phyloP scores from a whole-genome alignment of 2,329 filamentous ascomycete genomes.

The Tolypocladium endophyticum region DNA sequence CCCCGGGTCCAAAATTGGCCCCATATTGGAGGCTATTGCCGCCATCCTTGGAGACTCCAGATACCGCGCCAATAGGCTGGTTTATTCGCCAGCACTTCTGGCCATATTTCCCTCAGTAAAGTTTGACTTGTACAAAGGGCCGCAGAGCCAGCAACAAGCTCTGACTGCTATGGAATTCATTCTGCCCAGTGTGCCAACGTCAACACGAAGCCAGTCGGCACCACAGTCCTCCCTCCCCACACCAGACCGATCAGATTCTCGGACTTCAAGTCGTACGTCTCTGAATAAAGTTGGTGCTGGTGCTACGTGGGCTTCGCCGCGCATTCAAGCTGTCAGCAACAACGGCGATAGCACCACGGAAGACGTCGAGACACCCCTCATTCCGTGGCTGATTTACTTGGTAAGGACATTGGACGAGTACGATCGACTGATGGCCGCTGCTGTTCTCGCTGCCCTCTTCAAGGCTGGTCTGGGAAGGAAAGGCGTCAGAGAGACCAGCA shows the following conservation, averaged over 20 bases:
- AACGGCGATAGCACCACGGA: slow-evolving; percentile 31
- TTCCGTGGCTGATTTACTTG: slow-evolving; percentile 63
- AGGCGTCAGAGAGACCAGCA: slow-evolving; percentile 45
- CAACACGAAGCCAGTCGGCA: slow-evolving; percentile 13
- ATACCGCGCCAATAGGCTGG: slow-evolving; percentile 61
- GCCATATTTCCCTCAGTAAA: slow-evolving; percentile 56
- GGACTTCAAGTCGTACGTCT: slow-evolving; percentile 17
- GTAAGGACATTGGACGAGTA: slow-evolving; percentile 46
- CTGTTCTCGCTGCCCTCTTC: slow-evolving; percentile 59
- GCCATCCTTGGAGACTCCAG: slow-evolving; percentile 71
- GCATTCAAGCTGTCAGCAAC: slow-evolving; percentile 13
- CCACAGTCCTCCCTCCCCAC: slow-evolving; percentile 13
- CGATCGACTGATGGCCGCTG: slow-evolving; percentile 57
- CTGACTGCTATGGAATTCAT: slow-evolving; percentile 55
- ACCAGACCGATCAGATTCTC: slow-evolving; percentile 15
- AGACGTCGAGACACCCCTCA: slow-evolving; percentile 57
- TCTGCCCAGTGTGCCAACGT: slow-evolving; percentile 39
- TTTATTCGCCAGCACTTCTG: slow-evolving; percentile 58
- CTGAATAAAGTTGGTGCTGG: slow-evolving; percentile 16
- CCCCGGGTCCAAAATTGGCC: slow-evolving; percentile 47
- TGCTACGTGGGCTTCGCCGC: slow-evolving; percentile 20
- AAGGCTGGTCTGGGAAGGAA: slow-evolving; percentile 56
- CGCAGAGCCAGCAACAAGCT: slow-evolving; percentile 29
- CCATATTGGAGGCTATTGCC: slow-evolving; percentile 66
- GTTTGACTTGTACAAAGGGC: slow-evolving; percentile 37